These are phyloP conservation scores for Anthracocystis walkeri DNA, from an alignment of 1,284 basidiomycete genomes.

Conservation along the genomic window DNA sequence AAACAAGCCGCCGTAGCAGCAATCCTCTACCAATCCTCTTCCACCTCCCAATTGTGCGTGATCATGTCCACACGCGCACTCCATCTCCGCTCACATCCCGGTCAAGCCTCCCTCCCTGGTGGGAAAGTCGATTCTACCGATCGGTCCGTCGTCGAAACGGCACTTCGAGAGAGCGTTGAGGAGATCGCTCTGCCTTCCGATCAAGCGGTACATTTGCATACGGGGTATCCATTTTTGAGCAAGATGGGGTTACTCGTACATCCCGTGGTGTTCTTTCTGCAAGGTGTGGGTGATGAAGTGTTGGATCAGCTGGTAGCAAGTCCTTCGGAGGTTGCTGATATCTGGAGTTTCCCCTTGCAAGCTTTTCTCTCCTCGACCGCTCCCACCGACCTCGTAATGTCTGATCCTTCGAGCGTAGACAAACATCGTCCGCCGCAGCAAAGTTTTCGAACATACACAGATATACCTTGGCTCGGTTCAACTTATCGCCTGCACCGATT, in stretches of 20 bases:
- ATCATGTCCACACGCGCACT: slow-evolving; percentile 55
- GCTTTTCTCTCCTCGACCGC: slow-evolving; percentile 35
- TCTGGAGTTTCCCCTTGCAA: slow-evolving; percentile 39
- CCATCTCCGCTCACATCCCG: slow-evolving; percentile 52
- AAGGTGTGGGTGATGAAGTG: slow-evolving; percentile 11
- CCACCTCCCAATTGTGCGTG: slow-evolving; percentile 19
- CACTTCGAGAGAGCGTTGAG: slow-evolving; percentile 50
- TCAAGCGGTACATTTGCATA: slow-evolving; percentile 35
- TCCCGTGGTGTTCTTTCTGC: slow-evolving; percentile 46
- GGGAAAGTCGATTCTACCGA: slow-evolving; percentile 49
- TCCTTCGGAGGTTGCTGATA: slow-evolving; percentile 44
- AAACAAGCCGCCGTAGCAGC: slow-evolving; percentile 53
- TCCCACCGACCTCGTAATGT: neutral
- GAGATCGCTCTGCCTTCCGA: slow-evolving; percentile 39
- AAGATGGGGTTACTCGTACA: slow-evolving; percentile 55
- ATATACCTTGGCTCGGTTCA: slow-evolving; percentile 47
- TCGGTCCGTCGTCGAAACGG: slow-evolving; percentile 28
- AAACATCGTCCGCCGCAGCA: slow-evolving; percentile 48
- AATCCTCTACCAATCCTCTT: slow-evolving; percentile 36
- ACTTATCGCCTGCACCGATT: slow-evolving; percentile 50
- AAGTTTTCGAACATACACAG: slow-evolving; percentile 47
- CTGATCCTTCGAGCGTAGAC: slow-evolving; percentile 38
- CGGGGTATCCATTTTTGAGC: slow-evolving; percentile 46
- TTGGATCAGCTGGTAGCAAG: slow-evolving; percentile 17
- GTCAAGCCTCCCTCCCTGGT: slow-evolving; percentile 53